Conservation (phyloP, 768 basidiomycete genomes). For the Gymnopilus junonius region DNA sequence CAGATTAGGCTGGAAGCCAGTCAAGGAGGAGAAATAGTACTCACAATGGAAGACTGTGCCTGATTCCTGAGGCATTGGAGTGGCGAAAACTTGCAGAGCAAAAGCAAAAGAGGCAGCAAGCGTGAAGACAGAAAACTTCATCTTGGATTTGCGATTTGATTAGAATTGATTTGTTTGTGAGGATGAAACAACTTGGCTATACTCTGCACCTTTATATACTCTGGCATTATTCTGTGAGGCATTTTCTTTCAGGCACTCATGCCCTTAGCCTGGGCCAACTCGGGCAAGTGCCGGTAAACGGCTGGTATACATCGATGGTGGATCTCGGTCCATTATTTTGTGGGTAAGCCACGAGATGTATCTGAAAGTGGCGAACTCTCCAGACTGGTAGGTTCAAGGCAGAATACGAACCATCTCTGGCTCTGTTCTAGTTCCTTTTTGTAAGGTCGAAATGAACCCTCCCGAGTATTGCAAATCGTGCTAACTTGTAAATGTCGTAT, state of each 20-base stretch:
- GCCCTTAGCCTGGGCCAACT: not conserved
- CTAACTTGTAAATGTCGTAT: too few relatives aligned
- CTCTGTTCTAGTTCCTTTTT: too few relatives aligned
- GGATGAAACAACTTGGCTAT: not conserved
- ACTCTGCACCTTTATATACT: too few relatives aligned
- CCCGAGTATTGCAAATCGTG: too few relatives aligned
- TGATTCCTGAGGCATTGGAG: conserved; percentile 11
- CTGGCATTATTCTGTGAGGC: not conserved
- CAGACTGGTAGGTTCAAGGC: too few relatives aligned
- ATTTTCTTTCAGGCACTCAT: not conserved
- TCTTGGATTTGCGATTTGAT: not conserved
- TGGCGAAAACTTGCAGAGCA: conserved; percentile 7
- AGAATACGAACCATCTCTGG: too few relatives aligned
- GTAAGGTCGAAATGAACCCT: too few relatives aligned
- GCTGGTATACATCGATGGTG: not conserved
- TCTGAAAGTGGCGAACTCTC: too few relatives aligned
- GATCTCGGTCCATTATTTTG: not conserved
- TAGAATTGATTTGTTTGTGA: not conserved
- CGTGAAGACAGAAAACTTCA: conserved; percentile 12
- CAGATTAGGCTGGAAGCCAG: not conserved
- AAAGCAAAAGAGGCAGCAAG: conserved; percentile 3
- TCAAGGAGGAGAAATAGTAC: not conserved
- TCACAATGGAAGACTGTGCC: conserved; percentile 5
- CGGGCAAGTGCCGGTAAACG: not conserved
- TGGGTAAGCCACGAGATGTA: not conserved